These are phyloP conservation scores for Arthrobotrys iridis DNA, from an alignment of 2,329 filamentous ascomycete genomes.

Conservation along the genomic window DNA sequence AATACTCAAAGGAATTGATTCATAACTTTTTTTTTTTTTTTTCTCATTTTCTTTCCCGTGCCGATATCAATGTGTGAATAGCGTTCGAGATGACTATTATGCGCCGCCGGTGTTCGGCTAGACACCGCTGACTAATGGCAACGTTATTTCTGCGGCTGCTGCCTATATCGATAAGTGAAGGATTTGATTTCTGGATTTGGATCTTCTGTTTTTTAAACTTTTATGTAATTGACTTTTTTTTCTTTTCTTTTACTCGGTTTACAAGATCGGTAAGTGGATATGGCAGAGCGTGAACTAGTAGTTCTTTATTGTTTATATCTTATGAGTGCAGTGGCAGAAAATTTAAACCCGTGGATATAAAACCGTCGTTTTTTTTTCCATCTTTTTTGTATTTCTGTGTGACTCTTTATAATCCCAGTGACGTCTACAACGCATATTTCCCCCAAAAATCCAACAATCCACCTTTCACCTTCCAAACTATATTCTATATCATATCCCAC, in stretches of 20 bases:
- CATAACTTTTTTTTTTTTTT: slow-evolving; percentile 15
- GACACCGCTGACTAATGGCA: neutral
- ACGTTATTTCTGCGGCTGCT: neutral
- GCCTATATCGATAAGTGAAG: slow-evolving; percentile 29
- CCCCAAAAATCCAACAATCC: slow-evolving; percentile 28
- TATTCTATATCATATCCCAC: neutral
- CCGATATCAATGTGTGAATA: neutral
- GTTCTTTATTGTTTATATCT: no score
- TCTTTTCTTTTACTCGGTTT: no score
- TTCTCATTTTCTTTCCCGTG: neutral
- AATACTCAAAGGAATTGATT: no score
- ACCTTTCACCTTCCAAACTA: neutral
- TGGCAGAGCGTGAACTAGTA: no score
- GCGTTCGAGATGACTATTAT: neutral
- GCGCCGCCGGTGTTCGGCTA: slow-evolving; percentile 8
- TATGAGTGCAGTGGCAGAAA: no score
- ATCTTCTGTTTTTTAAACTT: no score
- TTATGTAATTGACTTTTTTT: no score
- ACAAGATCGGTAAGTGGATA: no score
- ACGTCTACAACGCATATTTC: slow-evolving; percentile 23
- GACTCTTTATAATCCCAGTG: neutral
- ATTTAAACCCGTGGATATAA: neutral
- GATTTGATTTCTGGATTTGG: slow-evolving; percentile 29
- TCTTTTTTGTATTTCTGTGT: neutral
- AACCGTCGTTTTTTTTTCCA: neutral